Base-by-base conservation (phyloP, 2,329 filamentous ascomycete genomes). In the Mycosphaerella arachidis region DNA sequence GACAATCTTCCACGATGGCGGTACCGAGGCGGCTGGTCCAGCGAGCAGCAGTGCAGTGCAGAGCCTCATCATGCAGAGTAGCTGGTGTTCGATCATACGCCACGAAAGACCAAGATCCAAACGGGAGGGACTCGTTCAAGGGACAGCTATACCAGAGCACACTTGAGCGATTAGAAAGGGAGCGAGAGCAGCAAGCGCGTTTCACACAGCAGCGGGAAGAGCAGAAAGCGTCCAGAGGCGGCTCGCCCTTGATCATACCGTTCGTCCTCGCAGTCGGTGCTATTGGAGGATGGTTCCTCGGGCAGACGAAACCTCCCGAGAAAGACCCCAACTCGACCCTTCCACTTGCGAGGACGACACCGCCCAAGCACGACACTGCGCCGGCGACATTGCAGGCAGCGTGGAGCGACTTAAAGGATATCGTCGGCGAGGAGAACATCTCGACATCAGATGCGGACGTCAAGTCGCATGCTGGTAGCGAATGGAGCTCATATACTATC, bases 101-200 rank as follows among this genome's bases (percentile, higher is more conserved):
- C 53, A 74, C 72, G 51, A 67, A 75, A 58, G 68, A 73, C 9
- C 66, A 70, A 30, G 75, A 76, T 18, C 27, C 50, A 52, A 35
- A 52, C 37, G 68, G 75, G 60, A 57, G 60, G 33, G 68, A 72
- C 30, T 79, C 81, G 1, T 87, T 87, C 75, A 82, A 84, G 69
- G 78, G 79, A 35, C 84, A 87, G 70, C 67, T 88, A 48, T 86
- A 85, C 63, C 82, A 86, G 68, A 86, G 83, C 64, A 86, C 85
- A 13, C 75, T 80, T 45, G 78, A 84, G 67, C 79, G 85, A 48
- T 70, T 87, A 61, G 76, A 82, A 70, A 78, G 81, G 53, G 85
- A 87, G 67, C 79, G 82, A 56, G 81, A 79, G 27, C 81, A 85
- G 68, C 81, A 85, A 68, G 76, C 78, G 35, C 73, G 79, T 48